phyloP scores from a whole-genome alignment of 768 basidiomycete species.

The Filobasidium floriforme region DNA sequence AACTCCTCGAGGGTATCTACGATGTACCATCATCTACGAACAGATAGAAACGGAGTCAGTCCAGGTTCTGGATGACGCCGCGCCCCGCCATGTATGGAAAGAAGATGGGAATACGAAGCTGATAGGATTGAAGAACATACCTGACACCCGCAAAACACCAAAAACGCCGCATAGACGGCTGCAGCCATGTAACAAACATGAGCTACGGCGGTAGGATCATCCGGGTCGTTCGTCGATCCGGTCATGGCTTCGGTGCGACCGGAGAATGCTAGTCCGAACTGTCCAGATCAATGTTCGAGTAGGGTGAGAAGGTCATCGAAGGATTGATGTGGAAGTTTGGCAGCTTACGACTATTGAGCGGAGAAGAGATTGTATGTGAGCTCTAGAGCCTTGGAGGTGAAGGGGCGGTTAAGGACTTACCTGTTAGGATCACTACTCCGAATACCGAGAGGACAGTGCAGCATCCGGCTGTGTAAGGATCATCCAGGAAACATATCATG shows the following conservation, averaged over 20 bases:
- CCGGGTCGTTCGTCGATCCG: constrained; percentile 43
- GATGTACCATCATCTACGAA: constrained; percentile 39
- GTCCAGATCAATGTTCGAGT: neutral
- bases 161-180: constrained; percentile 44
- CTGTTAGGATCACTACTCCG: constrained; percentile 43
- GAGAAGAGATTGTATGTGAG: neutral
- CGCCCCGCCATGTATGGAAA: neutral
- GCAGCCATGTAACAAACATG: constrained; percentile 46
- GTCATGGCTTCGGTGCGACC: constrained; percentile 45
- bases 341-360: constrained; percentile 8
- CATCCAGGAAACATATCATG: too few species aligned
- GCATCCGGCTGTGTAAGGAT: constrained; percentile 40
- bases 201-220: constrained; percentile 45
- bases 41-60: neutral
- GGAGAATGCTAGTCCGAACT: constrained; percentile 44
- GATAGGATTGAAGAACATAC: constrained; percentile 31
- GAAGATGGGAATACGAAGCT: neutral
- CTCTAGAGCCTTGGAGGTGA: neutral
- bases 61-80: neutral
- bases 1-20: constrained; percentile 43
- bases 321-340: neutral
- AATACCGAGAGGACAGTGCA: constrained; percentile 45
- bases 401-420: constrained; percentile 24
- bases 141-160: constrained; percentile 46
- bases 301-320: neutral